Evolutionary conservation across 2,329 filamentous ascomycete species (phyloP), one percentile per base, ranked within the genome.

Genomic region (Arthrobotrys sinensis): DNA sequence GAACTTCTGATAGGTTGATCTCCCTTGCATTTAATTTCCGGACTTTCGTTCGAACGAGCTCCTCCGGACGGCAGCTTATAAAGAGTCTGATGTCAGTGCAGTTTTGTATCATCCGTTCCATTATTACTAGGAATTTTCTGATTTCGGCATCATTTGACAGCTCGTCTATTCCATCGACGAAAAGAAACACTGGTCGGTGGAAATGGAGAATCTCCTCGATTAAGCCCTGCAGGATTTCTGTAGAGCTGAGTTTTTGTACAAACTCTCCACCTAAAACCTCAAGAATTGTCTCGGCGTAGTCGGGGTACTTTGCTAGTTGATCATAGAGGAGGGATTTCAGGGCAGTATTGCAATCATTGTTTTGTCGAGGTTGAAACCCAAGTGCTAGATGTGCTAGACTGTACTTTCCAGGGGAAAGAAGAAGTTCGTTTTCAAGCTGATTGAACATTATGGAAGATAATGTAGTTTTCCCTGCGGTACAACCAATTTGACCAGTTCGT

Each of bases 121-220:
- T 12, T 1, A 62, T 32, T 19, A 12, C 19, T 7, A 64, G 8
- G n/a, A 71, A 64, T 19, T 45, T 45, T 28, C 55, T 19, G 14
- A 71, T 64, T 16, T 71, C 55, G 2, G 32, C 21, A 34, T 71
- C 67, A 5, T 48, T 46, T 1, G 21, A 16, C 6, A 71, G 19
- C 34, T 71, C 67, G 24, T 71, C 67, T 8, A 71, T 11, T 4
- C 67, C 67, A n/a, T 71, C 67, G 6, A 71, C 11, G 7, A 71
- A 53, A 16, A 71, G 43, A 24, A 71, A 71, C 1, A 32, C 24
- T 2, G 34, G 45, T 4, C 67, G 2, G 14, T 64, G 21, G 12
- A 52, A 64, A 11, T 63, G 32, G 8, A 52, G 40, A 16, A 63
- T 40, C 24, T 40, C 16, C 40, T 52, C 3, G 6, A 52, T 7